Evolutionary conservation across 805 yeast species (phyloP).

Genomic region (Komagataella pastoris): DNA sequence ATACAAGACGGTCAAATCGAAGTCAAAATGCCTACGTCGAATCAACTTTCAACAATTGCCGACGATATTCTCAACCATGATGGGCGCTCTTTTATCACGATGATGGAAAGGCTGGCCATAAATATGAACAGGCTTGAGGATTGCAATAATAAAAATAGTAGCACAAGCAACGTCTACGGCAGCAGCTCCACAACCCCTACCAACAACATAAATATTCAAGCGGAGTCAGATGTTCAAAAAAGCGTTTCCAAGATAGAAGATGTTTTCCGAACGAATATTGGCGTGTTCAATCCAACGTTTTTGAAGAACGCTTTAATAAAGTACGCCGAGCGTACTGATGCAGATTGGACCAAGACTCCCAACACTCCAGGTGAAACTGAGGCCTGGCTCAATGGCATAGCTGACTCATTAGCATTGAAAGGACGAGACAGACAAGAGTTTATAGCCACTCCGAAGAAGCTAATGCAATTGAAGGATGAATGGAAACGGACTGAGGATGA

Average conservation of each 20-base stretch:
- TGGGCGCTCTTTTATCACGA: constrained; percentile 65
- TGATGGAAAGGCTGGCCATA: constrained; percentile 45
- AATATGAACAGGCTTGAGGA: not conserved
- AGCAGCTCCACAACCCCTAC: not conserved
- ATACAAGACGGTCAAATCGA: not conserved
- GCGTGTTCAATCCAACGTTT: not conserved
- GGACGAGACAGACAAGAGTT: not conserved
- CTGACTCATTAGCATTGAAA: not conserved
- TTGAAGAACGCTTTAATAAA: not conserved
- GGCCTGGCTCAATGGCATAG: not conserved
- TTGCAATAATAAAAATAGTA: constrained; percentile 22
- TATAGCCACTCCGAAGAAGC: not conserved
- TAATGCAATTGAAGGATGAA: not conserved
- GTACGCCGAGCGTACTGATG: constrained; percentile 5
- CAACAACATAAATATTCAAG: constrained; percentile 4
- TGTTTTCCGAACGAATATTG: not conserved
- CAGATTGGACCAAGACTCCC: constrained; percentile 1
- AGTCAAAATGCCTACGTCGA: not conserved
- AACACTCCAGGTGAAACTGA: not conserved
- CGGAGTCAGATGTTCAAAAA: constrained; percentile 6
- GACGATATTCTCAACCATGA: constrained; percentile 69
- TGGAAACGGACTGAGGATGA: constrained; percentile 1
- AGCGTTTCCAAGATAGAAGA: not conserved
- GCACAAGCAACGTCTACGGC: constrained; percentile 18
- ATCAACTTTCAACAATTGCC: constrained; percentile 44